Base-by-base conservation (phyloP, 139 green algal genomes). In the Closterium sp. region DNA sequence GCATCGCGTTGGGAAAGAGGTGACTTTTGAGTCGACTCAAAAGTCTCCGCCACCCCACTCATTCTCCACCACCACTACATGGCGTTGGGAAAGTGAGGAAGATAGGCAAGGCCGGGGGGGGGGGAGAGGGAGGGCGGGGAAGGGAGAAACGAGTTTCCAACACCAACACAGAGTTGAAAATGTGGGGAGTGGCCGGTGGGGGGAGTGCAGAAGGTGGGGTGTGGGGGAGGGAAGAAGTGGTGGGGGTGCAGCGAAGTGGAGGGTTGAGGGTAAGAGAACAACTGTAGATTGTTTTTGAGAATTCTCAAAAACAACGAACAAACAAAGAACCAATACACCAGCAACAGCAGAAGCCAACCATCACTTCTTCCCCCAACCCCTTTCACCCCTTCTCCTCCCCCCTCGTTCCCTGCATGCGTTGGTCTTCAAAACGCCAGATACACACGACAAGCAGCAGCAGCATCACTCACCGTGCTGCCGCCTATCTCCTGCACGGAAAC, bases 401-500 rank as follows among this genome's bases (percentile, higher is more conserved):
- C 4, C 38, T 9, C 4, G 5, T 9, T 6, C 38, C 38, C 38
- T 45, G 38, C 38, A 45, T 45, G 38, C 38, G 38, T 45, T 45
- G 10, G 38, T 45, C 38, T 45, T 45, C 38, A 45, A 6, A 45
- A 45, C 2, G 38, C 38, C 38, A 45, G 38, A 45, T 45, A 73
- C 50, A 73, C 9, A 92, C 89, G 45, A 42, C 3, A 6, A 70
- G 89, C 22, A 70, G 42, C 22, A 97, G 98, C 62, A 99, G 97
- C 88, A 97, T 85, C 79, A 94, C 93, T 73, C 50, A 73, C 50
- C 50, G 50, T 73, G 13, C 13, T 92, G 22, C 89, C 89, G 31
- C 98, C 98, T 79, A 99, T 97, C 95, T 99, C 98, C 88, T 97
- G 88, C 86, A 94, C 93, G 0, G 85, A 28, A 21, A 95, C 79